Base-by-base conservation (phyloP, 345 rosid genomes). In the Streptanthus diversifolius region DNA sequence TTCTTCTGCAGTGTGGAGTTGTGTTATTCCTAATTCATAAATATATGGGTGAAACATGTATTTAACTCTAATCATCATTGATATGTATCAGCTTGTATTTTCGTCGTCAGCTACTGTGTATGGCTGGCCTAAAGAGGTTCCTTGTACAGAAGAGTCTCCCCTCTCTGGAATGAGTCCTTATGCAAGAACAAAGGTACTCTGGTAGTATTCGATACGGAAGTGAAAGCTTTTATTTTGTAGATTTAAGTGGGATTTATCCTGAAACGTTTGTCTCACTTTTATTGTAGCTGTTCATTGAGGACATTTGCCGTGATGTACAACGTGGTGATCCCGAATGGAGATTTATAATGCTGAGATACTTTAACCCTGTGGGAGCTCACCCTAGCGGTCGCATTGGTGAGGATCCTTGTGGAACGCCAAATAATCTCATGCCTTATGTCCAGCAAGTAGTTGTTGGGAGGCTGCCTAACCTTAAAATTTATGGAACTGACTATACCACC, bases 91-190 rank as follows among this genome's bases (percentile, higher is more conserved):
- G 99, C 92, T 95, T 76, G 99, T 95, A 1, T 95, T 95, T 84
- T 95, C 99, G 25, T 95, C 99, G 3, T 95, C 99, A 19, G 99
- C 99, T 30, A 95, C 99, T 69, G 98, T 95, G 40, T 95, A 95
- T 81, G 99, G 98, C 44, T 88, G 93, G 89, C 99, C 98, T 54
- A 87, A 95, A 84, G 87, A 81, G 81, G 96, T 88, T 41, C 99
- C 99, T 5, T 90, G 98, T 70, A 95, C 99, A 49, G 99, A 95
- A 68, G 92, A 90, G 74, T 95, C 81, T 24, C 84, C 97, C 2
- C 58, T 88, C 15, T 77, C 66, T 58, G 99, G 97, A 37, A 59
- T 64, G 75, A 95, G 88, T 64, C 99, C 99, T 61, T 95, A 95
- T 80, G 99, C 92, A 59, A 81, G 93, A 60, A 95, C 98, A 41